Base-by-base conservation (phyloP, 2,329 filamentous ascomycete species). In the Huntiella abstrusa region DNA sequence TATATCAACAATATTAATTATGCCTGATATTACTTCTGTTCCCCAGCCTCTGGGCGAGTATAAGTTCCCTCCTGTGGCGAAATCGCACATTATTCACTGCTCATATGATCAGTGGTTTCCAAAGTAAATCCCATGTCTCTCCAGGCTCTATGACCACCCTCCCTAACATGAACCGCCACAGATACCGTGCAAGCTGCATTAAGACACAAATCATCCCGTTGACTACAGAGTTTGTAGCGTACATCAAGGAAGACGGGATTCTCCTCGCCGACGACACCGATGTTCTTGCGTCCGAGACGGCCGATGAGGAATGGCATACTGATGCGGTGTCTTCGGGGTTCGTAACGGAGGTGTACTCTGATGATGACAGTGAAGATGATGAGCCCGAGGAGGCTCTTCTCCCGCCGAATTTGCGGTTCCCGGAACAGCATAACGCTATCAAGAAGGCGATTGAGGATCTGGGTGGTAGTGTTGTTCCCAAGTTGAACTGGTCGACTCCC, bases 401-500 rank as follows among this genome's bases (percentile, higher is more conserved):
- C 2, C 69, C 61, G 2, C 73, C 74, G 16, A 70, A 77, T 58
- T 55, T 66, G 54, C 66, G 73, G 34, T 77, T 84, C 63, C 63
- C 77, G 6, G 80, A 83, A 33, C 72, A 87, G 2, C 91, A 98
- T 60, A 67, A 76, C 39, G 63, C 72, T 48, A 85, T 98, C 59
- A 80, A 79, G 58, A 67, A 74, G 17, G 82, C 74, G 37, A 95
- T 98, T 51, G 62, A 68, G 10, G 81, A 87, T 54, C 71, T 96
- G 1, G 87, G 84, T 12, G 88, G 88, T 49, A 76, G 79, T 50
- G 87, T 94, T 6, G 79, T 82, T 1, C 91, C 91, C 1, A 98
- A 98, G 62, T 67, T 98, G 41, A 96, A 96, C 65, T 98, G 91
- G 91, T 95, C 87, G 4, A 80, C 86, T 3, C 91, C 91, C 3